Base-by-base conservation (phyloP, 1,139 yeast species). In the Protomyces pachydermus region DNA sequence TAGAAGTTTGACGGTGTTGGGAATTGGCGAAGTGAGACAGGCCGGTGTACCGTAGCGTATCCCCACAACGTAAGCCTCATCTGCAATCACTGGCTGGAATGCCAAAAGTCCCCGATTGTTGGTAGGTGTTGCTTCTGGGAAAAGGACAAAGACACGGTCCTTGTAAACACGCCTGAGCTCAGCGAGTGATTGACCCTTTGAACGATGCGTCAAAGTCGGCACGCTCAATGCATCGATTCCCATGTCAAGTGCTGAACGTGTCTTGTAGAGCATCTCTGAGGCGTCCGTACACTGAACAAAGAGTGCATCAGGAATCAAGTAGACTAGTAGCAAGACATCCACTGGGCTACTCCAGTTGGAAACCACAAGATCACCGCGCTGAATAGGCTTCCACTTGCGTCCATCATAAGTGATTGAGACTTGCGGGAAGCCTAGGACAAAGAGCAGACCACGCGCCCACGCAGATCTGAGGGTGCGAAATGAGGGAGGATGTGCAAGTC, bases 1-100 rank as follows among this genome's bases (percentile, higher is more conserved):
- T n/a, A 63, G 12, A 46, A 63, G 57, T 32, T 25, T 46, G 3
- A 25, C 16, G 9, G 14, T 18, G 10, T 42, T 42, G 14, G 65
- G 65, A 25, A 55, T 55, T 1, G 65, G 63, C n/a, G 65, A 52
- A 18, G 58, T 57, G 14, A 63, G 63, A 57, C 53, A 52, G 12
- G 45, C 50, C 8, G 52, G 53, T 10, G 53, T 58, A 32, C 54
- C 54, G 53, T 58, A 58, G 52, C 54, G 53, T 51, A 58, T 58
- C 35, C 56, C 38, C 35, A 58, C 28, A 34, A 58, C 62, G 16
- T 35, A 35, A 9, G 62, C 62, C 28, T 37, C 18, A 14, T 58
- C 62, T 35, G 54, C 32, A 48, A 58, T 51, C 46, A 60, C 52
- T 3, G 61, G 65, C n/a, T 52, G 18, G 32, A 63, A 63, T n/a